Evolutionary conservation across 2,329 filamentous ascomycete species (phyloP).

Genomic region (Sporothrix brasiliensis): DNA sequence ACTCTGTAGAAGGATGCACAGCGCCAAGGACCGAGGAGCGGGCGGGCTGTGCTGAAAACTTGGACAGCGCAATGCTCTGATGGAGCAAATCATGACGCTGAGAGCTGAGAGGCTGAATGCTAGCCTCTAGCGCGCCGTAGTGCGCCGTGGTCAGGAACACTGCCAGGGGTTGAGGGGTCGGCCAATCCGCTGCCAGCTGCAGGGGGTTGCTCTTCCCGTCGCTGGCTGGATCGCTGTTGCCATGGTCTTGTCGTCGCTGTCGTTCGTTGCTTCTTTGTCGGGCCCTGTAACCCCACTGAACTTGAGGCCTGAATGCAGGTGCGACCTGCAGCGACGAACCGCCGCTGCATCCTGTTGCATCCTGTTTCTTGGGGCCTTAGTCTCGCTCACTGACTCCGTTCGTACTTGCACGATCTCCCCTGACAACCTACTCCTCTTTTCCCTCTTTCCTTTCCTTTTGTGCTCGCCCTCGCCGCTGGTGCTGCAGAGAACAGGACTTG

Average conservation of each 20-base stretch:
- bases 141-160: constrained; percentile 13
- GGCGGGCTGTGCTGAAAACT: neutral
- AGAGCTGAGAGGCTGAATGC: neutral
- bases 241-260: constrained; percentile 2
- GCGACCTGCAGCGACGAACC: constrained; percentile 15
- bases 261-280: neutral
- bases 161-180: neutral
- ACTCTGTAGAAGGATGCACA: neutral
- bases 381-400: neutral
- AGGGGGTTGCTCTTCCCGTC: constrained; percentile 20
- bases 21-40: constrained; percentile 17
- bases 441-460: constrained; percentile 15
- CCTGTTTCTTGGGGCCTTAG: constrained; percentile 16
- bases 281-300: constrained; percentile 3
- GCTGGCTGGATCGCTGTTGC: constrained; percentile 6
- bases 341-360: constrained; percentile 18
- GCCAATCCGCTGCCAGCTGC: constrained; percentile 21
- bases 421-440: constrained; percentile 33
- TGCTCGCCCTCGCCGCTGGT: constrained; percentile 9
- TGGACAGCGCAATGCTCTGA: too few species aligned
- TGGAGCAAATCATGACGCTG: neutral
- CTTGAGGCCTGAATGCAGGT: constrained; percentile 20
- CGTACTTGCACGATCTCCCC: constrained; percentile 31
- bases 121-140: neutral
- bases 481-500: neutral